Conservation (phyloP, 805 yeast species). For the Saccharomycopsis schoenii region DNA sequence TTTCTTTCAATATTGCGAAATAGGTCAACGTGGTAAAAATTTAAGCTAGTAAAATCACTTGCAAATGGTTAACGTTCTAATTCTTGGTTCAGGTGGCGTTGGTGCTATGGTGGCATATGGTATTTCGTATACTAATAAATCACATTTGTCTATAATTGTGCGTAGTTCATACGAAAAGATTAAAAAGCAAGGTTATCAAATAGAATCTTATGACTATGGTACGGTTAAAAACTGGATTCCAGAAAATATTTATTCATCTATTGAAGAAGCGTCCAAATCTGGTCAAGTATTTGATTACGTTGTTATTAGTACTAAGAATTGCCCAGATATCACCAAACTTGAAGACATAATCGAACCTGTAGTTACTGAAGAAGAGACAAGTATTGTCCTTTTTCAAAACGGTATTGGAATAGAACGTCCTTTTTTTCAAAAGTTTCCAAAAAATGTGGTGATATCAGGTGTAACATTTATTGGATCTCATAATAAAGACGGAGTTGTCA, state of each 20-base stretch:
- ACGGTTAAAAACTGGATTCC: conserved; percentile 45
- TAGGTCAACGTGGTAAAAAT: too few relatives aligned
- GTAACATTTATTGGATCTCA: conserved; percentile 54
- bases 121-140: conserved; percentile 36
- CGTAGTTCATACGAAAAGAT: conserved; percentile 55
- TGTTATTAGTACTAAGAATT: conserved; percentile 53
- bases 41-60: background rate
- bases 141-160: conserved; percentile 49
- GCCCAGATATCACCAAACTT: conserved; percentile 51
- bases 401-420: conserved; percentile 58
- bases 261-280: conserved; percentile 32
- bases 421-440: conserved; percentile 37
- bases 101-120: conserved; percentile 70
- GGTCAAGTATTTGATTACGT: conserved; percentile 42
- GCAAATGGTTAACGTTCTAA: conserved; percentile 10
- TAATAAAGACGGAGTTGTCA: conserved; percentile 37
- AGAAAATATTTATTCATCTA: conserved; percentile 31
- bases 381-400: conserved; percentile 51
- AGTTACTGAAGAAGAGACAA: conserved; percentile 31
- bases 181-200: conserved; percentile 40
- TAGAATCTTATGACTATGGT: conserved; percentile 58
- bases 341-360: conserved; percentile 43
- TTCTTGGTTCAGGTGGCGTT: conserved; percentile 80
- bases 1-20: too few relatives aligned
- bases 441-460: conserved; percentile 45